A percentile compares a stretch with the other conserved stretches of the same genome.
These are phyloP conservation scores for Coccomyxa subellipsoidea DNA, from an alignment of 163 green algal species.

Conservation along the genomic window DNA sequence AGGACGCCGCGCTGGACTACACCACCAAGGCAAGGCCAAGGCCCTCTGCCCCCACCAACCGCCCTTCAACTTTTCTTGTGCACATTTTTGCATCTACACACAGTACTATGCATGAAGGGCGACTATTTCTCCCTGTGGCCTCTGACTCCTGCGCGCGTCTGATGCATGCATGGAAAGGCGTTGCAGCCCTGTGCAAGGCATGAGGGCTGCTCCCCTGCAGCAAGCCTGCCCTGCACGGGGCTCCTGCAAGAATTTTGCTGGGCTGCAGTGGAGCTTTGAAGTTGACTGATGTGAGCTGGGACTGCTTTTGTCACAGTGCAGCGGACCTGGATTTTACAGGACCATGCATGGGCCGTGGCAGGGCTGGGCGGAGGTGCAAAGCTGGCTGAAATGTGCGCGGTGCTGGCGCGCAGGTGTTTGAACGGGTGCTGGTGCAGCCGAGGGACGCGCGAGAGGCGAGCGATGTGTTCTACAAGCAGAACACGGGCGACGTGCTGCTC, in stretches of 20 bases:
- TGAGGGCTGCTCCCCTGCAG: too few species aligned
- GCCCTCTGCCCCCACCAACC: not conserved
- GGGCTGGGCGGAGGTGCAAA: too few species aligned
- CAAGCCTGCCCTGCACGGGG: too few species aligned
- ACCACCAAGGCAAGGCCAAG: conserved; percentile 37
- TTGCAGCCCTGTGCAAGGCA: not conserved
- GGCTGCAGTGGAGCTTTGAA: not conserved
- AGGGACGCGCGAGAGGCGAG: conserved; percentile 78
- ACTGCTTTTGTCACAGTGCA: too few species aligned
- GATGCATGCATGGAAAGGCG: not conserved
- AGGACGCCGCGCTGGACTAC: conserved; percentile 45
- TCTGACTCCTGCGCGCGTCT: too few species aligned
- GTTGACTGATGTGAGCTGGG: too few species aligned
- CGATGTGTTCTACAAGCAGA: conserved; percentile 88
- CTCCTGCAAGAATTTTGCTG: too few species aligned
- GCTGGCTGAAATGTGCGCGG: not conserved
- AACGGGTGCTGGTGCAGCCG: conserved; percentile 78
- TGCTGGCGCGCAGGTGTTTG: conserved; percentile 55
- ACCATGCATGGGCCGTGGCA: too few species aligned
- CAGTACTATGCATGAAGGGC: too few species aligned
- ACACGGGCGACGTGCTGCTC: conserved; percentile 71
- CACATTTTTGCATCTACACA: not conserved
- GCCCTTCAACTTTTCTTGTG: not conserved
- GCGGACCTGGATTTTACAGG: too few species aligned
- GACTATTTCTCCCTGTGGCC: too few species aligned